These are phyloP conservation scores for Diaporthe velutina DNA, from an alignment of 2,329 filamentous ascomycete genomes.

Conservation along the genomic window DNA sequence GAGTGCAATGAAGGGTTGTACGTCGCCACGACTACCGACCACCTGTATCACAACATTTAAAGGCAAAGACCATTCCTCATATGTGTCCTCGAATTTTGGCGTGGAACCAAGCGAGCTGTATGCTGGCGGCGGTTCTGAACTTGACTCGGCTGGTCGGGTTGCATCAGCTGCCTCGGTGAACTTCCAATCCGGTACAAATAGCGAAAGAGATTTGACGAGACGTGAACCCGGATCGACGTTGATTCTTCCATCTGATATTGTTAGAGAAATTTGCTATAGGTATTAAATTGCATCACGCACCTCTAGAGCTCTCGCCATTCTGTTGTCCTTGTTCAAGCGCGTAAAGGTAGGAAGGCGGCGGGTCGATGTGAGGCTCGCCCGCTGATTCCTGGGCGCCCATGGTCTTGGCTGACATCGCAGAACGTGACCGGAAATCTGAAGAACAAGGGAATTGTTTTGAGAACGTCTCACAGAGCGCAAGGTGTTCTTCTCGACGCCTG, in stretches of 20 bases:
- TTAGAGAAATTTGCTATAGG: not conserved
- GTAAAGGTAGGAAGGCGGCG: conserved; percentile 1
- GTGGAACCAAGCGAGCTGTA: not conserved
- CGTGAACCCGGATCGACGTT: conserved; percentile 3
- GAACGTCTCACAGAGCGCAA: not conserved
- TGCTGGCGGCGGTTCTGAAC: not conserved
- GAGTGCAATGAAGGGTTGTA: conserved; percentile 5
- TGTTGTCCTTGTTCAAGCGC: not conserved
- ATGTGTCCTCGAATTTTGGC: no score
- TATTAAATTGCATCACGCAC: not conserved
- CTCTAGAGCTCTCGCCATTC: not conserved
- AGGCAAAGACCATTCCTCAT: not conserved
- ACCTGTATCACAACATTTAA: conserved; percentile 5
- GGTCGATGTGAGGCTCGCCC: not conserved
- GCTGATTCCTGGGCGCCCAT: not conserved
- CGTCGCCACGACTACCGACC: conserved; percentile 2
- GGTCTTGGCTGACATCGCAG: not conserved
- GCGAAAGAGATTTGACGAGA: conserved; percentile 5
- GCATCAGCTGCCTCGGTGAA: not conserved
- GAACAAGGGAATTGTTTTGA: not conserved
- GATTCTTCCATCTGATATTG: not conserved
- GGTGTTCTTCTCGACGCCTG: not conserved
- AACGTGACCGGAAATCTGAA: not conserved
- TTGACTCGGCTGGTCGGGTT: not conserved
- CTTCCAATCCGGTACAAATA: conserved; percentile 14